phyloP scores from a whole-genome alignment of 1,284 basidiomycete genomes.

The Moesziomyces globuligerus region DNA sequence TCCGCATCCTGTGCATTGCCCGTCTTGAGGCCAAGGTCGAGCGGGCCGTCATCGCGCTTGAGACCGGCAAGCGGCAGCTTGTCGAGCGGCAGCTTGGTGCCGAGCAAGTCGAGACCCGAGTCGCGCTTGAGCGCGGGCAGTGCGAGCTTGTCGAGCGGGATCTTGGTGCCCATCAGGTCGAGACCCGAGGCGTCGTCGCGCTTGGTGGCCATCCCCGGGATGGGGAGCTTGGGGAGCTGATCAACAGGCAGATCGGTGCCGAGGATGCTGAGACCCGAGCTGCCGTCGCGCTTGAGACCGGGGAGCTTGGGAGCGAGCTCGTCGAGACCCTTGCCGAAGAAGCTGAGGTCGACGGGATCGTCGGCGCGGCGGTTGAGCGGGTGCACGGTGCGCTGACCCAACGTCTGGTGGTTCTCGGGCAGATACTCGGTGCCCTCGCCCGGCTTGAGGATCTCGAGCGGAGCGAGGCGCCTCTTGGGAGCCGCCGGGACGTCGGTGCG shows the following conservation, averaged over 20 bases:
- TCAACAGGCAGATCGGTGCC: conserved; percentile 22
- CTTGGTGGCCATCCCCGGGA: too few species aligned
- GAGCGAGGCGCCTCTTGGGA: conserved; percentile 20
- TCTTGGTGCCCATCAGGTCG: neutral
- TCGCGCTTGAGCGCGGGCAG: neutral
- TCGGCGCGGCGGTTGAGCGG: conserved; percentile 31
- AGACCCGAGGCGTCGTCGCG: too few species aligned
- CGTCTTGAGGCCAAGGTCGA: conserved; percentile 16
- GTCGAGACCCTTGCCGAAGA: conserved; percentile 12
- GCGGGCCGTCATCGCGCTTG: conserved; percentile 7
- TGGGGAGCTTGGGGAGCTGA: neutral
- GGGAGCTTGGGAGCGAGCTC: conserved; percentile 6
- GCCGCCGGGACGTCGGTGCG: conserved; percentile 20
- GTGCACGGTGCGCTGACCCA: conserved; percentile 28
- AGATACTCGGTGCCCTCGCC: conserved; percentile 13
- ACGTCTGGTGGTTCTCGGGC: conserved; percentile 24
- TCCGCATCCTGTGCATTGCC: conserved; percentile 16
- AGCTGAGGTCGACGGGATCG: conserved; percentile 10
- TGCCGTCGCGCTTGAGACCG: conserved; percentile 14
- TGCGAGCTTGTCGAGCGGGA: neutral
- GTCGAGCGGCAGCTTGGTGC: conserved; percentile 1
- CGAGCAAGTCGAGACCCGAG: conserved; percentile 1
- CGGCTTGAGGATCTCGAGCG: conserved; percentile 18
- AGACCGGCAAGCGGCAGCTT: conserved; percentile 1
- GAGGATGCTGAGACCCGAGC: conserved; percentile 24